These are phyloP conservation scores for Eremothecium cymbalariae DNA, from an alignment of 1,139 yeast genomes.

Conservation along the genomic window DNA sequence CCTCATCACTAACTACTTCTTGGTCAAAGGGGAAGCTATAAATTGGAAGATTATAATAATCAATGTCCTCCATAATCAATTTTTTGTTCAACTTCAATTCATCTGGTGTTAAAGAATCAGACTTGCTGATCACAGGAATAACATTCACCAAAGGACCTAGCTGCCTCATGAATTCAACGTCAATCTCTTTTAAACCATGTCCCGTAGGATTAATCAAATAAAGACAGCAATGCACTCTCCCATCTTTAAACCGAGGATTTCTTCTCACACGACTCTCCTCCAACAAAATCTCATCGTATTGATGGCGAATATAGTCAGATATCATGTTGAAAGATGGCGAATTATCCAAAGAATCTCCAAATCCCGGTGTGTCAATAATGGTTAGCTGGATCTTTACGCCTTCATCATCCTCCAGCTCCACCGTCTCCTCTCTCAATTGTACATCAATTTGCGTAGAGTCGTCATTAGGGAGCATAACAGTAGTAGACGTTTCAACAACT, in stretches of 20 bases:
- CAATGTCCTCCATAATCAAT: conserved; percentile 61
- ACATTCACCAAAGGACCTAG: conserved; percentile 77
- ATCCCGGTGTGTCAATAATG: conserved; percentile 73
- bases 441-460: conserved; percentile 40
- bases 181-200: conserved; percentile 69
- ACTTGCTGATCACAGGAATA: conserved; percentile 78
- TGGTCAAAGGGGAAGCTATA: conserved; percentile 69
- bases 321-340: conserved; percentile 52
- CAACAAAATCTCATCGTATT: conserved; percentile 79
- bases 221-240: conserved; percentile 65
- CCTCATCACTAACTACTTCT: conserved; percentile 60
- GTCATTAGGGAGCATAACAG: conserved; percentile 40
- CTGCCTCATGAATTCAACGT: conserved; percentile 67
- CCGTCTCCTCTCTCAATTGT: conserved; percentile 42
- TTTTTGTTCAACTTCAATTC: conserved; percentile 67
- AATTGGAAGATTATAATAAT: conserved; percentile 68
- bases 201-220: conserved; percentile 70
- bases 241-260: conserved; percentile 72
- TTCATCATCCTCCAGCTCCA: conserved; percentile 68
- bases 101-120: conserved; percentile 74
- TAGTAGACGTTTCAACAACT: conserved; percentile 47
- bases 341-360: conserved; percentile 67
- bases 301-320: conserved; percentile 66
- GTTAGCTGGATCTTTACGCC: conserved; percentile 60
- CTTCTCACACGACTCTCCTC: conserved; percentile 90